phyloP scores from a whole-genome alignment of 1,284 basidiomycete genomes.

The Trametes polyzona region DNA sequence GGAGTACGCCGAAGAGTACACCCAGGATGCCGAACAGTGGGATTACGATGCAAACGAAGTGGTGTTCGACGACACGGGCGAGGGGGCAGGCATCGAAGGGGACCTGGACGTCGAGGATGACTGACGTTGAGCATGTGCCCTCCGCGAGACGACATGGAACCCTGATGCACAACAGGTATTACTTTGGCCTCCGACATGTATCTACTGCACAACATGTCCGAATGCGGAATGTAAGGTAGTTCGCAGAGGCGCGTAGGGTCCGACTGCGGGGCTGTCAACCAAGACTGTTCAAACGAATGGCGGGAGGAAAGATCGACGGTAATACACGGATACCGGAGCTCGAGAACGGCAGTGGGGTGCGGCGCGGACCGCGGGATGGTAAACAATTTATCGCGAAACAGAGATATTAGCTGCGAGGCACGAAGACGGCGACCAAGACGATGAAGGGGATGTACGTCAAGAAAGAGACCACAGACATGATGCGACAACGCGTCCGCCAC shows the following conservation, averaged over 20 bases:
- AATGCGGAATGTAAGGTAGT: conserved; percentile 18
- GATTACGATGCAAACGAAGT: conserved; percentile 45
- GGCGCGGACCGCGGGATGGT: conserved; percentile 3
- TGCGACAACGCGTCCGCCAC: conserved; percentile 74
- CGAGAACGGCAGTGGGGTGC: background rate
- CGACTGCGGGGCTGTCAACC: conserved; percentile 16
- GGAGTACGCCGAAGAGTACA: conserved; percentile 32
- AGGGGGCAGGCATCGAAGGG: conserved; percentile 70
- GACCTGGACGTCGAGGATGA: conserved; percentile 77
- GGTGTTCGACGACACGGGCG: conserved; percentile 67
- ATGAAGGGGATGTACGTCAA: conserved; percentile 81
- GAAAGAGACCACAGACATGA: conserved; percentile 67
- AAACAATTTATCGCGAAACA: background rate
- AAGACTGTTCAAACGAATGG: conserved; percentile 26
- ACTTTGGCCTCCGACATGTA: conserved; percentile 22
- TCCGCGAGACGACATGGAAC: background rate
- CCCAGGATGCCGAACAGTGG: conserved; percentile 39
- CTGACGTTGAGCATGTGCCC: background rate
- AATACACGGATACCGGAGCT: conserved; percentile 12
- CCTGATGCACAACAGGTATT: conserved; percentile 16
- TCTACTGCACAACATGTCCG: conserved; percentile 30
- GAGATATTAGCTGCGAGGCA: conserved; percentile 33
- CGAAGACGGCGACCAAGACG: conserved; percentile 69
- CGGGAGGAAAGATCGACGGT: conserved; percentile 23
- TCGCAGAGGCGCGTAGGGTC: conserved; percentile 16